Conservation (phyloP, 768 basidiomycete species). For the Cystofilobasidium ferigula region DNA sequence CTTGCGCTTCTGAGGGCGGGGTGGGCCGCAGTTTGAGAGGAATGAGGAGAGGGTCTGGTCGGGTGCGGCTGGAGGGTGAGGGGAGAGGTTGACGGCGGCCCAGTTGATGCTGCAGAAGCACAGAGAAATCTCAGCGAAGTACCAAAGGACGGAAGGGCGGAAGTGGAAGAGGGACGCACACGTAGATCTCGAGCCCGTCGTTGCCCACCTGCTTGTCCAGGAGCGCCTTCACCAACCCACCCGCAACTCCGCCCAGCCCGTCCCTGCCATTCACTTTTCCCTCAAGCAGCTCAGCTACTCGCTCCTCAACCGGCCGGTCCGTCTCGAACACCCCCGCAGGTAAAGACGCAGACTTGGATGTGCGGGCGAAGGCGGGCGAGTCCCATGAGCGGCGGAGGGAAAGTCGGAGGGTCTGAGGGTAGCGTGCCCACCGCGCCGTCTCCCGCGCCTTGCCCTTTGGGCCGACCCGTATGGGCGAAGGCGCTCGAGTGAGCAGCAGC, state of each 20-base stretch:
- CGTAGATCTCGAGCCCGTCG: conserved; percentile 6
- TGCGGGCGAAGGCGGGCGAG: neutral
- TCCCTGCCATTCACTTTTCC: neutral
- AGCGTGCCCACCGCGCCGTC: conserved; percentile 20
- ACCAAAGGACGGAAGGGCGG: neutral
- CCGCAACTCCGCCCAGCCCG: neutral
- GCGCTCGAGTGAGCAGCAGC: conserved; percentile 26
- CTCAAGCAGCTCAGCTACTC: conserved; percentile 11
- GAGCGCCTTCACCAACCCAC: conserved; percentile 2
- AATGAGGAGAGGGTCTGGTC: conserved; percentile 1
- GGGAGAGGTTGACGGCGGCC: conserved; percentile 8
- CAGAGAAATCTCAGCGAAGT: neutral
- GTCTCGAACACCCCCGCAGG: neutral
- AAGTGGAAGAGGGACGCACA: neutral
- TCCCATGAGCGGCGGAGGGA: conserved; percentile 24
- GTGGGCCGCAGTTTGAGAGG: too few species aligned
- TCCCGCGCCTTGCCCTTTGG: neutral
- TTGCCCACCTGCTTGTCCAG: neutral
- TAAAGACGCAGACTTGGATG: neutral
- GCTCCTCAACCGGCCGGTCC: neutral
- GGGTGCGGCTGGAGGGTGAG: neutral
- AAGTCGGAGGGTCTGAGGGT: conserved; percentile 16
- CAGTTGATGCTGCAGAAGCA: conserved; percentile 11
- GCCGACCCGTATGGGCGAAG: neutral
- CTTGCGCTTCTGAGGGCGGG: conserved; percentile 1